These are phyloP conservation scores for Pleurotus platypus DNA, from an alignment of 768 basidiomycete species.

Conservation along the genomic window DNA sequence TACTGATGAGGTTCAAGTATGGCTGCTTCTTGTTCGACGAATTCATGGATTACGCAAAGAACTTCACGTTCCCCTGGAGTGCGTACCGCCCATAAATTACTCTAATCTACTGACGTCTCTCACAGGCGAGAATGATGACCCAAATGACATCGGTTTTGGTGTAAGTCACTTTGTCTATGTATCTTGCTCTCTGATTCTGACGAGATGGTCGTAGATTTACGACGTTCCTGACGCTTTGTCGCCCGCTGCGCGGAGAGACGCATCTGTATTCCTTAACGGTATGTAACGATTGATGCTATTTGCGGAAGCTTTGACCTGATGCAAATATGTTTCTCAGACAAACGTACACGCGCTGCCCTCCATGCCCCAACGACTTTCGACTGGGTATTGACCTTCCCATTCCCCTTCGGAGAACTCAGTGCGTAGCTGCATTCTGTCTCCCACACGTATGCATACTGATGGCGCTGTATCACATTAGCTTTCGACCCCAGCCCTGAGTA, in stretches of 20 bases:
- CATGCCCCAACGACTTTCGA: conserved; percentile 65
- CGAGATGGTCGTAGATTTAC: conserved; percentile 35
- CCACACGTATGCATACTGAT: neutral
- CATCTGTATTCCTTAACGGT: conserved; percentile 63
- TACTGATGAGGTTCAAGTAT: conserved; percentile 33
- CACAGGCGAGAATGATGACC: conserved; percentile 4
- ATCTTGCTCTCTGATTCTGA: neutral
- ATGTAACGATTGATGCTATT: conserved; percentile 11
- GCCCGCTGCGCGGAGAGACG: conserved; percentile 48
- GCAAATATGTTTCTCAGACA: conserved; percentile 31
- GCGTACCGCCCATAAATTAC: neutral
- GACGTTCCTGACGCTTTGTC: conserved; percentile 53
- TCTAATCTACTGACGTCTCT: neutral
- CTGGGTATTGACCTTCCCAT: conserved; percentile 35
- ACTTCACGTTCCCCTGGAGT: conserved; percentile 66
- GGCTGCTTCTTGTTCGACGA: conserved; percentile 63
- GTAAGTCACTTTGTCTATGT: conserved; percentile 24
- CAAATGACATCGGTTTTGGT: conserved; percentile 17
- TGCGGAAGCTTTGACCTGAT: neutral
- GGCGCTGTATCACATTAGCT: neutral
- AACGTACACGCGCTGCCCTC: conserved; percentile 51
- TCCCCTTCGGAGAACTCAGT: conserved; percentile 30
- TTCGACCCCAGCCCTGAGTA: conserved; percentile 27
- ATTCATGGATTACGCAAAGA: conserved; percentile 68
- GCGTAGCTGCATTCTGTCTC: neutral